A percentile compares a stretch with the other conserved stretches of the same genome.
Evolutionary conservation across 352 stramenopile species (phyloP).

Genomic region (Elongisporangium prolatum): DNA sequence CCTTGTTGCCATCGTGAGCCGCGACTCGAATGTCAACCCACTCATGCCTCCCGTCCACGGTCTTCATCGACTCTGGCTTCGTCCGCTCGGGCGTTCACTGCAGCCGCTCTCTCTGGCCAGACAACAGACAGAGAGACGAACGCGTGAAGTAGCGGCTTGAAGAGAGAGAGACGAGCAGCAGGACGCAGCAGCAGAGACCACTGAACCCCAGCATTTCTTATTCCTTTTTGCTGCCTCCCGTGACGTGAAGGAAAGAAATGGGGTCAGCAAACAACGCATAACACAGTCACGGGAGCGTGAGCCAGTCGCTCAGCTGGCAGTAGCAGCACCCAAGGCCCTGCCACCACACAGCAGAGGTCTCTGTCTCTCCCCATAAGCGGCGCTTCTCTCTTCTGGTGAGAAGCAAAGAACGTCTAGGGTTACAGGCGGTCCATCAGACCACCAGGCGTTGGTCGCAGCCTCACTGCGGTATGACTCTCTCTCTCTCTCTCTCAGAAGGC

Average conservation of each 20-base stretch:
- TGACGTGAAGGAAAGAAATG: conserved; percentile 61
- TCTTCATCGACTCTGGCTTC: conserved; percentile 4
- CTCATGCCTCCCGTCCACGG: conserved; percentile 9
- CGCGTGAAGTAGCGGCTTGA: neutral
- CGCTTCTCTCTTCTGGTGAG: neutral
- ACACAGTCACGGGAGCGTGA: conserved; percentile 18
- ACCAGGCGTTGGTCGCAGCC: conserved; percentile 25
- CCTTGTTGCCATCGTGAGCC: conserved; percentile 66
- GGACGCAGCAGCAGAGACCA: conserved; percentile 11
- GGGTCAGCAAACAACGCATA: conserved; percentile 63
- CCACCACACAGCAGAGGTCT: neutral
- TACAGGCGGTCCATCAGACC: conserved; percentile 56
- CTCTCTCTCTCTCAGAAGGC: neutral
- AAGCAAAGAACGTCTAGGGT: conserved; percentile 44
- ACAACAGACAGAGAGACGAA: neutral
- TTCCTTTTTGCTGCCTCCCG: conserved; percentile 34
- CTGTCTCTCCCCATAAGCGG: neutral
- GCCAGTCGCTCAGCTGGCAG: conserved; percentile 3
- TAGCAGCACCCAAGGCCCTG: neutral
- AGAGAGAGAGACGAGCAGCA: conserved; percentile 8
- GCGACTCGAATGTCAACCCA: conserved; percentile 11
- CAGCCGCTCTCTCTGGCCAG: neutral
- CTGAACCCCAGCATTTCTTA: conserved; percentile 70
- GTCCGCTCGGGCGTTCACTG: conserved; percentile 3
- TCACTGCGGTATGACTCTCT: neutral